A percentile compares a stretch with the other conserved stretches of the same genome.
phyloP scores from a whole-genome alignment of 192 early-diverging fungal genomes.

The Podochytrium sp. region DNA sequence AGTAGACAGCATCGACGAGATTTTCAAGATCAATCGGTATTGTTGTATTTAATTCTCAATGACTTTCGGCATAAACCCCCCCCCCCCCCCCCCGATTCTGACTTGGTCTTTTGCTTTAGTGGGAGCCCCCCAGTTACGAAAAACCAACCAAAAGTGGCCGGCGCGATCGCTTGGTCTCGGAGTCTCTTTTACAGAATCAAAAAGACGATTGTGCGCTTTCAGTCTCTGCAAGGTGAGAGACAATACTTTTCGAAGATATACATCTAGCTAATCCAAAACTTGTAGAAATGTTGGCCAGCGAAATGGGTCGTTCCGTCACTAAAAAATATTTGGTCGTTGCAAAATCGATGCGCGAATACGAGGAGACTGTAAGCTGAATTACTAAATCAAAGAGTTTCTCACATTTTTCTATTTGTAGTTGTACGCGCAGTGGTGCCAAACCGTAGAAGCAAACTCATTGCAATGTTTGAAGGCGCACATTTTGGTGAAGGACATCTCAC shows the following conservation, averaged over 20 bases:
- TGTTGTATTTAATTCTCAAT: too few relatives aligned
- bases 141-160: conserved; percentile 66
- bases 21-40: conserved; percentile 62
- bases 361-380: conserved; percentile 47
- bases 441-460: conserved; percentile 61
- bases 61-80: too few relatives aligned
- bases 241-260: background rate
- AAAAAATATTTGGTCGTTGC: conserved; percentile 64
- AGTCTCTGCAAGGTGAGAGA: conserved; percentile 58
- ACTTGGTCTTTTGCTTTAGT: conserved; percentile 45
- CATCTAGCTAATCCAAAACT: background rate
- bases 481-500: conserved; percentile 40
- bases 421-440: conserved; percentile 58
- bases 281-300: conserved; percentile 62
- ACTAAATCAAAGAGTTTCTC: background rate
- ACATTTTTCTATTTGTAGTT: conserved; percentile 37
- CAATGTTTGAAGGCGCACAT: conserved; percentile 62
- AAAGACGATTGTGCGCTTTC: conserved; percentile 68
- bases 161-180: conserved; percentile 62
- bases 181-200: conserved; percentile 64
- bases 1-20: conserved; percentile 66
- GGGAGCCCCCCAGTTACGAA: conserved; percentile 61
- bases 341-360: conserved; percentile 65
- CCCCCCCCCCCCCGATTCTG: too few relatives aligned
- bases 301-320: conserved; percentile 63